Base-by-base conservation (phyloP, 2,329 filamentous ascomycete species). In the Aureobasidium sp. region DNA sequence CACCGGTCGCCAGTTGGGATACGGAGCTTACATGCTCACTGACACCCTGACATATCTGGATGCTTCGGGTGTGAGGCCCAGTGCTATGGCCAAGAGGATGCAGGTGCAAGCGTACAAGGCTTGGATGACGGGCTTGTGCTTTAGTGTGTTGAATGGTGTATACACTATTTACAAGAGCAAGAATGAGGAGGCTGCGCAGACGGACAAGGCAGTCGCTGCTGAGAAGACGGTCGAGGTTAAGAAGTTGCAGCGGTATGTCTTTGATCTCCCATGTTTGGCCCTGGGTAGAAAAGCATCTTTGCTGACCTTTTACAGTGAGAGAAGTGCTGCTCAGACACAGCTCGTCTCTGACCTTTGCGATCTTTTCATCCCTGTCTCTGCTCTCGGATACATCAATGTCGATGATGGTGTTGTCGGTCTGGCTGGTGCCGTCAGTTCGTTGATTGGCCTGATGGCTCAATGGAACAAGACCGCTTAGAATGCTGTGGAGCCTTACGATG, bases 391-490 rank as follows among this genome's bases (percentile, higher is more conserved):
- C 79, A 79, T 84, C 62, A 82, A 79, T 67, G 81, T 99, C 59
- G 94, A 99, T 74, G 94, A 99, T 73, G 94, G 94, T 59, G 76
- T 97, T 70, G 89, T 99, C 67, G 94, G 94, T 69, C 78, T 99
- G 68, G 89, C 91, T 16, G 94, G 94, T 69, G 96, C 91, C 8
- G 75, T 91, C 65, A 96, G 91, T 82, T 92, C 88, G 81, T 79
- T 96, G 78, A 87, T 99, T 69, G 94, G 93, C 41, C 79, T 96
- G 34, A 89, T 88, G 75, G 80, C 79, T 65, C 86, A 90, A 71
- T 99, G 94, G 94, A 90, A 89, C 81, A 97, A 97, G 87, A 96
- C 91, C 25, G 90, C 88, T 32, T 86, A 62, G 44, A 5, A 25
- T 36, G 13, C 25, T 3, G 7, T 25, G 21, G 21, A 1, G 21